Base-by-base conservation (phyloP, 2,329 filamentous ascomycete genomes). In the Colletotrichum noveboracense region DNA sequence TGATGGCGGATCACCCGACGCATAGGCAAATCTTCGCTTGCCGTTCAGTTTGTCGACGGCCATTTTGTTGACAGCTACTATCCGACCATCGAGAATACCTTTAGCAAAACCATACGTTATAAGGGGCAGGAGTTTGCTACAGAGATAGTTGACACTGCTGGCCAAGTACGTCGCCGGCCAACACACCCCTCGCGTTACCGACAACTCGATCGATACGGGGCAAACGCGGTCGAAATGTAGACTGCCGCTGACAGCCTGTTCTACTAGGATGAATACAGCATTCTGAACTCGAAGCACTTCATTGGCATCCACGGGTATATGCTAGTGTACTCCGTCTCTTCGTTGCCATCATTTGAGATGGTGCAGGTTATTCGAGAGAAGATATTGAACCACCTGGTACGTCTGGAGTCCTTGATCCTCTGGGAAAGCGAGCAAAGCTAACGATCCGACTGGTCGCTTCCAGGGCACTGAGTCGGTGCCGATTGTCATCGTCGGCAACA, bases 51-150 rank as follows among this genome's bases (percentile, higher is more conserved):
- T 83, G 96, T 98, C 83, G 97, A 99, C 84, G 96, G 96, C 77
- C 96, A 98, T 87, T 99, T 99, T 83, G 96, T 99, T 82, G 97
- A 99, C 86, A 97, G 95, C 85, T 99, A 99, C 87, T 99, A 99
- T 85, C 97, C 97, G 43, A 99, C 97, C 55, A 98, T 99, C 82
- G 97, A 99, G 86, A 99, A 98, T 85, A 98, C 96, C 4, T 99
- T 99, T 85, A 97, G 94, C 89, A 98, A 98, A 85, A 93, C 96
- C 79, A 98, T 99, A 84, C 94, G 95, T 81, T 94, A 94, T 85
- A 98, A 97, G 86, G 94, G 94, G 66, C 95, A 98, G 85, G 97
- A 98, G 79, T 99, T 93, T 85, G 93, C 95, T 67, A 98, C 96
- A 14, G 97, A 99, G 87, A 98, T 99, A 81, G 97, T 99, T 84